Percentiles rank a stretch among this genome's conserved stretches.
phyloP scores from a whole-genome alignment of 768 basidiomycete species.

The Leccinellum luteum region DNA sequence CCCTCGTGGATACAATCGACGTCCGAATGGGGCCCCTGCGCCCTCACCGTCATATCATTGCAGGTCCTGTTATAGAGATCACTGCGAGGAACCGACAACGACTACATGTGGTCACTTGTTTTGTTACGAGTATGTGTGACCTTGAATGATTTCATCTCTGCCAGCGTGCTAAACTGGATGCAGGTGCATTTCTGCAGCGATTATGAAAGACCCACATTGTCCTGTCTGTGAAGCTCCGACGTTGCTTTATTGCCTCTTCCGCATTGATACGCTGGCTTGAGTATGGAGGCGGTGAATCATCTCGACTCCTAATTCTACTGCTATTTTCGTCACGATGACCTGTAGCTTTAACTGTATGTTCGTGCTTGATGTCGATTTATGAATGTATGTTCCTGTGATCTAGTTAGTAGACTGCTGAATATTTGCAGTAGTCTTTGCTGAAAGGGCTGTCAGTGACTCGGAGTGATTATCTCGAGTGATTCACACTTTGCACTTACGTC shows the following conservation, averaged over 20 bases:
- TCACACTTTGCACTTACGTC: not conserved
- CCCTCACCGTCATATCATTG: constrained; percentile 39
- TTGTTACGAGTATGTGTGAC: constrained; percentile 42
- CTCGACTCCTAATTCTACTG: not conserved
- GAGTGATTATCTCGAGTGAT: no score
- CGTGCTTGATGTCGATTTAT: constrained; percentile 2
- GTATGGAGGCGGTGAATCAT: not conserved
- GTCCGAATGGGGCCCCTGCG: constrained; percentile 2
- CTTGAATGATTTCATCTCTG: not conserved
- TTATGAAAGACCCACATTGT: constrained; percentile 47
- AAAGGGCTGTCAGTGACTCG: not conserved
- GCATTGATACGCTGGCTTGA: constrained; percentile 41
- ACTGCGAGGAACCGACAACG: constrained; percentile 53
- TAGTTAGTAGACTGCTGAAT: not conserved
- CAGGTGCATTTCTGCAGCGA: constrained; percentile 53
- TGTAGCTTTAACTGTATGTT: constrained; percentile 3
- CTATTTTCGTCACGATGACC: not conserved
- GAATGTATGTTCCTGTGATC: not conserved
- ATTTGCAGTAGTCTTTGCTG: not conserved
- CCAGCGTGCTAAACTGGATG: not conserved
- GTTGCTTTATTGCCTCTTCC: constrained; percentile 55
- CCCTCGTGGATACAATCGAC: constrained; percentile 5
- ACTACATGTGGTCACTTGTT: constrained; percentile 67
- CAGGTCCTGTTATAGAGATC: constrained; percentile 46
- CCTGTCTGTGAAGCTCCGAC: constrained; percentile 53